Base-by-base conservation (phyloP, 1,284 basidiomycete species). In the Spongispora temasekensis region DNA sequence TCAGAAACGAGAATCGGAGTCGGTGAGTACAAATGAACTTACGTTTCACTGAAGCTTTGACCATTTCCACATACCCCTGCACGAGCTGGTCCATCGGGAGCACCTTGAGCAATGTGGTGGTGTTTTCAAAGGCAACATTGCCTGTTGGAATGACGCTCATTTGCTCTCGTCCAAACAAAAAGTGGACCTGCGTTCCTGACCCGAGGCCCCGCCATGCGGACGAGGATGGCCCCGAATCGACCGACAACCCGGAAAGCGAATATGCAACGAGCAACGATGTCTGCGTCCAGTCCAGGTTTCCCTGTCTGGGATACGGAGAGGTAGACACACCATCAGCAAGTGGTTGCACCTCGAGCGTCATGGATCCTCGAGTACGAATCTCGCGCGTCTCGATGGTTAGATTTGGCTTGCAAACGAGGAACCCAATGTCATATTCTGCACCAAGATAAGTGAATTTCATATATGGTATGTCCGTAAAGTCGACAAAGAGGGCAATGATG, bases 381-480 rank as follows among this genome's bases (percentile, higher is more conserved):
- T 70, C 67, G 2, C 68, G 61, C 5, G 68, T 68, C 44, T 68
- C 62, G 17, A 69, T 63, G 1, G 58, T 64, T 21, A 66, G 55
- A 34, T 69, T 70, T 1, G 68, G 68, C 31, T 67, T 67, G 54
- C 68, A 70, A 19, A 61, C 60, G 10, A 69, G 56, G 57, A 68
- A 69, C 4, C 55, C 61, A 2, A 70, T 3, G n/a, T 62, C 42
- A 15, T 66, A 65, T 28, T 65, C 61, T 12, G 64, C 37, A 15
- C 48, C 57, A 5, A 57, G 8, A 10, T 61, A 34, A 27, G 46
- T 62, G 35, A 62, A 62, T 2, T 1, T 13, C 60, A 65, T 23
- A 2, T 59, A 65, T 0, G 63, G 63, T 8, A 64, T 9, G 4
- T 59, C 15, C 9, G 57, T 57, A n/a, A 63, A 59, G 53, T 65